Evolutionary conservation across 2,329 filamentous ascomycete species (phyloP).

Genomic region (Tolypocladium guangdongense): DNA sequence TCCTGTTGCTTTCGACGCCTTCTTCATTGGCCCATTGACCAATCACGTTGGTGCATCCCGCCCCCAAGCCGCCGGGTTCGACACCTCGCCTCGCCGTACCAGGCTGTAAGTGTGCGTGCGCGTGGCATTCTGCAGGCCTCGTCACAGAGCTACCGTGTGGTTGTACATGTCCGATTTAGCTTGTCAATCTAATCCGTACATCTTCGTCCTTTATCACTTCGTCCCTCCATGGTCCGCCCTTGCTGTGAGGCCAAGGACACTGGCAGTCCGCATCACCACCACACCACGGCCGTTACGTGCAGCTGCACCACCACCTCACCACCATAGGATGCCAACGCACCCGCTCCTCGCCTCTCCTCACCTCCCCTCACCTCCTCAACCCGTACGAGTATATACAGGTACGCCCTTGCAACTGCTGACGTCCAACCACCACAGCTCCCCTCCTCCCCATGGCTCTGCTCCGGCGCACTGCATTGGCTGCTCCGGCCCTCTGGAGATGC

Average conservation of each 20-base stretch:
- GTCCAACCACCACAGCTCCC: neutral
- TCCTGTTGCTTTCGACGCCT: neutral
- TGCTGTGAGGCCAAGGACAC: neutral
- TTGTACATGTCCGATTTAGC: neutral
- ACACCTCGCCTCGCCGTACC: neutral
- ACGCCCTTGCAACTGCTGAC: neutral
- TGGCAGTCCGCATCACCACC: neutral
- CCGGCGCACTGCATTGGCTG: conserved; percentile 12
- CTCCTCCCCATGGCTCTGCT: conserved; percentile 12
- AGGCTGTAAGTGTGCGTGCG: neutral
- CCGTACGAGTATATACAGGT: too few species aligned
- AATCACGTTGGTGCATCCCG: neutral
- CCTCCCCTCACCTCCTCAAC: neutral
- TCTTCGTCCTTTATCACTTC: neutral
- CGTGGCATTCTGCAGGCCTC: neutral
- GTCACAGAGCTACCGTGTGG: neutral
- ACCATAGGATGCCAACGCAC: too few species aligned
- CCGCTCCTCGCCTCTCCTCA: neutral
- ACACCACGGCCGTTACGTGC: neutral
- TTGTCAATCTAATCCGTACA: neutral
- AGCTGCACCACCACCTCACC: neutral
- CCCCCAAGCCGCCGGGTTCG: neutral
- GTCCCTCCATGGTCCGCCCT: too few species aligned
- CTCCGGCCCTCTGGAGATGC: conserved; percentile 12
- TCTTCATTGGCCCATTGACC: neutral